Conservation (phyloP, 306 rosid species). For the Prunus salicina region DNA sequence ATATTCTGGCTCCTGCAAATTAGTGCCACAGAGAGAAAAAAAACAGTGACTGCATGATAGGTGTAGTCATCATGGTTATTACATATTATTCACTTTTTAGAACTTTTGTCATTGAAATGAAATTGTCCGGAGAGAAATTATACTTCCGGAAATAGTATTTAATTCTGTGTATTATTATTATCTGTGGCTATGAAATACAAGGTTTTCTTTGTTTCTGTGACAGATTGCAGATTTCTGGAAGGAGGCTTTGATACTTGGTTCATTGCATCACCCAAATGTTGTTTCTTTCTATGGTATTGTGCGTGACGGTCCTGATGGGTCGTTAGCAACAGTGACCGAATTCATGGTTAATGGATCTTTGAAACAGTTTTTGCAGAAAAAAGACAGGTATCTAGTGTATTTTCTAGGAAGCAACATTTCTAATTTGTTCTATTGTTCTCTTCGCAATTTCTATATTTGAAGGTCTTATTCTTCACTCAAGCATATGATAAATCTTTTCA, state of each 20-base stretch:
- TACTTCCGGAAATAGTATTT: background rate
- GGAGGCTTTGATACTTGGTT: slow-evolving; percentile 92
- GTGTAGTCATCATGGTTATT: background rate
- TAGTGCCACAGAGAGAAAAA: background rate
- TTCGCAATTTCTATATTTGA: slow-evolving; percentile 16
- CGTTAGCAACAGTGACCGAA: slow-evolving; percentile 95
- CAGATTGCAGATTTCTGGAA: slow-evolving; percentile 99
- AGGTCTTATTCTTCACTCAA: background rate
- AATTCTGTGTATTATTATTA: background rate
- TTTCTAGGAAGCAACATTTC: background rate
- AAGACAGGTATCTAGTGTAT: slow-evolving; percentile 67
- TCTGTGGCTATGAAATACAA: background rate
- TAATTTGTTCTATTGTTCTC: background rate
- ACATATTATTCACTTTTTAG: background rate
- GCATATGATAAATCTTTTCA: background rate
- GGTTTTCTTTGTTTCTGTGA: background rate
- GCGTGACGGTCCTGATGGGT: slow-evolving; percentile 98
- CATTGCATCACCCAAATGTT: slow-evolving; percentile 98
- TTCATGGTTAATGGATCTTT: slow-evolving; percentile 98
- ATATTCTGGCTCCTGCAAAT: background rate
- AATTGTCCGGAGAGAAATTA: background rate
- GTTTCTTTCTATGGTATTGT: slow-evolving; percentile 98
- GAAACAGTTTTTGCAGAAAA: slow-evolving; percentile 97
- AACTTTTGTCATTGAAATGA: background rate
- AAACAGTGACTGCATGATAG: background rate